phyloP scores from a whole-genome alignment of 2,329 filamentous ascomycete genomes.

The Pseudogymnoascus sp. region DNA sequence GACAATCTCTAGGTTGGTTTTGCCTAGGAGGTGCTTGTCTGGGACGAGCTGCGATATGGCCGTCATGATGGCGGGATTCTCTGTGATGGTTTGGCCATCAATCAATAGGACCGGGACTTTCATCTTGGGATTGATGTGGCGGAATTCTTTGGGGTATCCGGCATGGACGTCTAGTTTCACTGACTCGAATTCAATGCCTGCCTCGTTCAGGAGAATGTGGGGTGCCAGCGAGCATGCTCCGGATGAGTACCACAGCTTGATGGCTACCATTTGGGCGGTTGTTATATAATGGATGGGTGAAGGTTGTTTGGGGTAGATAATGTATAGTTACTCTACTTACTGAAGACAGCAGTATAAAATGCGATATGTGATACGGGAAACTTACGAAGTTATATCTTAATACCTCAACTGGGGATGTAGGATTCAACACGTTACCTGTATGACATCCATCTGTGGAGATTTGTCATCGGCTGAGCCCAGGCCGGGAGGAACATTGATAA shows the following conservation, averaged over 20 bases:
- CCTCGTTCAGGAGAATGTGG: slow-evolving; percentile 31
- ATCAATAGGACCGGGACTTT: slow-evolving; percentile 30
- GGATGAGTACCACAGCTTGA: slow-evolving; percentile 28
- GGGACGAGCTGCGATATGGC: slow-evolving; percentile 30
- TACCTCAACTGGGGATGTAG: not conserved
- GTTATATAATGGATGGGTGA: not conserved
- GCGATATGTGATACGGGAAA: not conserved
- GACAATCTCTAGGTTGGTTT: slow-evolving; percentile 27
- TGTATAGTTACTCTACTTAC: not conserved
- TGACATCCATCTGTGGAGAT: not conserved
- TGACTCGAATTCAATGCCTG: slow-evolving; percentile 21
- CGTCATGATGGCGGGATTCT: slow-evolving; percentile 31
- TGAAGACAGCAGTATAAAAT: not conserved
- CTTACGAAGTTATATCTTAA: not conserved
- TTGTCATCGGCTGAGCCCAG: not conserved
- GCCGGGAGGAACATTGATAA: not conserved
- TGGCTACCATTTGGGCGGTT: slow-evolving; percentile 16
- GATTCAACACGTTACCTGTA: not conserved
- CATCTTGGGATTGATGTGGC: slow-evolving; percentile 31
- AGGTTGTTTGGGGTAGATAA: not conserved
- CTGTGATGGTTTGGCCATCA: slow-evolving; percentile 30
- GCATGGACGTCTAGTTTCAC: slow-evolving; percentile 15
- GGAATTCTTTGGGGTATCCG: slow-evolving; percentile 21
- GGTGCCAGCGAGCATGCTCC: slow-evolving; percentile 30
- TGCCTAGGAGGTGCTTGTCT: slow-evolving; percentile 28